Conservation (phyloP, 2,329 filamentous ascomycete species). For the Ophiosphaerella narmari region DNA sequence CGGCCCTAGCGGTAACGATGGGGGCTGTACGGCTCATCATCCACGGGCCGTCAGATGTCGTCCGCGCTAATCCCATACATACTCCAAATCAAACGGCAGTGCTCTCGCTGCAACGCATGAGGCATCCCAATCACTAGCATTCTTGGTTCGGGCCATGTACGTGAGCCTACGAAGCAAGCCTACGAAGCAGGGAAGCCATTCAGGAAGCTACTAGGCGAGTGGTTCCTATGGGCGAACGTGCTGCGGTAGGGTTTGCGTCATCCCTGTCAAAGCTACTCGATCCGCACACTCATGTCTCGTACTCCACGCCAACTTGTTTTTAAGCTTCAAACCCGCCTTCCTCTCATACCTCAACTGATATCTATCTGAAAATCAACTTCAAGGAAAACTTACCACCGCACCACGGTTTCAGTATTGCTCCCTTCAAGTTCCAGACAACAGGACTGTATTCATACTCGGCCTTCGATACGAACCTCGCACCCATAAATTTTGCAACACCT, state of each 20-base stretch:
- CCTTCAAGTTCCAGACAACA: no score
- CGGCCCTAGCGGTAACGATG: conserved; percentile 16
- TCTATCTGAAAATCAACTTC: background rate
- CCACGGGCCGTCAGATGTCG: conserved; percentile 21
- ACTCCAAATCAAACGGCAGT: conserved; percentile 23
- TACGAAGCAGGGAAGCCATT: conserved; percentile 15
- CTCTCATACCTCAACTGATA: background rate
- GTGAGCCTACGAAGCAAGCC: conserved; percentile 15
- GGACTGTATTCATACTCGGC: no score
- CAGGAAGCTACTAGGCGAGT: conserved; percentile 18
- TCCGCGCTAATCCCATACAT: conserved; percentile 16
- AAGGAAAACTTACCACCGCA: background rate
- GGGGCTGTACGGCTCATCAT: conserved; percentile 22
- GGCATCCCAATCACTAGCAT: conserved; percentile 18
- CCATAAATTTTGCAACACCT: no score
- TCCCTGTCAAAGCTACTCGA: background rate
- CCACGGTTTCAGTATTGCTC: background rate
- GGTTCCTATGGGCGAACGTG: conserved; percentile 2
- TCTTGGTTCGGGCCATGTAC: conserved; percentile 15
- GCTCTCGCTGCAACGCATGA: conserved; percentile 29
- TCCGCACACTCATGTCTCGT: background rate
- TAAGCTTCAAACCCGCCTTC: background rate
- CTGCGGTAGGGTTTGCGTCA: conserved; percentile 5
- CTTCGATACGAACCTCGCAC: no score
- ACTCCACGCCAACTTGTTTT: conserved; percentile 4